Conservation (phyloP, 2,329 filamentous ascomycete genomes). For the Aureobasidium sp. region DNA sequence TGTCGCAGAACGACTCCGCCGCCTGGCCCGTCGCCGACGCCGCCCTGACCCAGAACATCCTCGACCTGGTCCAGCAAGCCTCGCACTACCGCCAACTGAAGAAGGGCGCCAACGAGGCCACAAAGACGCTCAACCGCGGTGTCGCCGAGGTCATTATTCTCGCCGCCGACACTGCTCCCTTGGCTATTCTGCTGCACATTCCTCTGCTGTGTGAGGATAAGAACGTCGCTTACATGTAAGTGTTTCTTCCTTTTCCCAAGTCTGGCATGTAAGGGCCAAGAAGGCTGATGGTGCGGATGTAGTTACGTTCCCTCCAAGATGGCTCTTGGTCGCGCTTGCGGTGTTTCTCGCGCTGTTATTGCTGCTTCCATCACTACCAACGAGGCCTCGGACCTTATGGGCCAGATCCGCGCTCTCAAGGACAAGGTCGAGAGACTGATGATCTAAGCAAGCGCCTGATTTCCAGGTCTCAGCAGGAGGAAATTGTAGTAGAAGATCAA, state of each 20-base stretch:
- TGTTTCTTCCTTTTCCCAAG: constrained; percentile 44
- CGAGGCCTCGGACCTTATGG: constrained; percentile 78
- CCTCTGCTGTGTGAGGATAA: constrained; percentile 77
- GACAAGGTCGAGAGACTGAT: constrained; percentile 94
- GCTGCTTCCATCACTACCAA: constrained; percentile 83
- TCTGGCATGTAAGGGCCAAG: too few species aligned
- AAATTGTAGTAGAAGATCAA: not conserved
- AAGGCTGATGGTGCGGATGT: too few species aligned
- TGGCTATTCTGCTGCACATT: constrained; percentile 82
- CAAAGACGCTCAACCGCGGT: constrained; percentile 41
- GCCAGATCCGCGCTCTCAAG: constrained; percentile 81
- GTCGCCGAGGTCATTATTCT: constrained; percentile 84
- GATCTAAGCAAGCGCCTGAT: constrained; percentile 54
- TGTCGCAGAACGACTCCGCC: constrained; percentile 19
- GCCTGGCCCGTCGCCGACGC: constrained; percentile 33
- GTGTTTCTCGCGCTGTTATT: constrained; percentile 83
- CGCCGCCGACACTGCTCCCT: constrained; percentile 77
- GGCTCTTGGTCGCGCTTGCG: constrained; percentile 79
- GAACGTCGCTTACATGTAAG: constrained; percentile 54
- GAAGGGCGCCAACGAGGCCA: constrained; percentile 73
- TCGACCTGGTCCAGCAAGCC: constrained; percentile 58
- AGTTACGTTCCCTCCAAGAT: constrained; percentile 58
- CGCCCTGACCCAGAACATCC: constrained; percentile 44
- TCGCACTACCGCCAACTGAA: constrained; percentile 60
- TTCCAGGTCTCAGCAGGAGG: not conserved